Base-by-base conservation (phyloP, 2,329 filamentous ascomycete species). In the Fusarium hostae region DNA sequence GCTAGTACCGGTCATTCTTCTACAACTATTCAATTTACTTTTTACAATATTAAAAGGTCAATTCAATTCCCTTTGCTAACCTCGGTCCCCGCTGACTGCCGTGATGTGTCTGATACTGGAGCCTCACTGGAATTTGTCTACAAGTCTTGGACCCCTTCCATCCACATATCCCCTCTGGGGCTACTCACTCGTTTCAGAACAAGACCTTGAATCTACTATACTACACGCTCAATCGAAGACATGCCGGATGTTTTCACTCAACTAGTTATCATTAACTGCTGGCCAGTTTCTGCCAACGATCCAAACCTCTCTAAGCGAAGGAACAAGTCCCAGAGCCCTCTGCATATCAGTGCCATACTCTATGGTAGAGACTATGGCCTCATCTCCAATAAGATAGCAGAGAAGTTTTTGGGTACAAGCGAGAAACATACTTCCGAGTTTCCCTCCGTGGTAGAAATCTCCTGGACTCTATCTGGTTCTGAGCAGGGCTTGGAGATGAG, bases 161-260 rank as follows among this genome's bases (percentile, higher is more conserved):
- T 11, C 40, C 30, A 57, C 13, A 26, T 51, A 40, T 39, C 60
- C 48, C 39, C 34, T 40, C 37, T 35, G 35, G 52, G 40, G 54
- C 15, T 34, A 11, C 39, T 43, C 45, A 40, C 26, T 52, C 48
- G 34, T 60, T 45, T 60, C 26, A 40, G 30, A 18, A 32, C 32
- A 40, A 34, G 48, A 28, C 18, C 32, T 16, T 40, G 48, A 52
- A 52, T 16, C 39, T 40, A 52, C 48, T 52, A 13, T 37, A 18
- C 13, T 9, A 15, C 35, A 34, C 24, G 52, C 55, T 6, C 43
- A 50, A 47, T 26, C 55, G 55, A 43, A 67, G 64, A 67, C 39
- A 67, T 67, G 64, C 39, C 47, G n/a, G 22, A 68, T 68, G 54
- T 40, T 16, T 37, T n/a, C 16, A 40, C 54, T 18, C 44, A 63